Base-by-base conservation (phyloP, 2,329 filamentous ascomycete species). In the Diaporthe batatas region DNA sequence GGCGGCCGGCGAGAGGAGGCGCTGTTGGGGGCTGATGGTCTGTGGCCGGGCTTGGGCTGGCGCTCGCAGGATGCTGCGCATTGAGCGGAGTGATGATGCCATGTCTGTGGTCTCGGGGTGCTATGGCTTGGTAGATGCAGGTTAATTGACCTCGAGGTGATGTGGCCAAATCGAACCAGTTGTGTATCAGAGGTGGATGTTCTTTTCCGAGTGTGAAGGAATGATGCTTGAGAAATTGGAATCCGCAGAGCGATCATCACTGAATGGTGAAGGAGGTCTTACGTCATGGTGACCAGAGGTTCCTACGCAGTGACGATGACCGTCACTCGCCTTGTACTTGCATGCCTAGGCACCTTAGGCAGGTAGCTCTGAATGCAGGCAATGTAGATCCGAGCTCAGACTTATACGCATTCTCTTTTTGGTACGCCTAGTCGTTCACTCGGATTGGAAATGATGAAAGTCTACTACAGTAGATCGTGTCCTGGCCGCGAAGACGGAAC, bases 1-100 rank as follows among this genome's bases (percentile, higher is more conserved):
- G 39, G 54, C 6, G 12, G 65, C 32, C 18, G 55, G 34, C 34
- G 72, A 47, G 34, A 75, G 55, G 29, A 71, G n/a, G 25, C 11
- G 51, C 29, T 29, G 70, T 44, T 42, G 71, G 59, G 32, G 47
- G 49, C 44, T 39, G 44, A 42, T 39, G 34, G 18, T 29, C 70
- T 29, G 49, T 62, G 44, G 72, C 44, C 55, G 67, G 21, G 68
- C 72, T 70, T 58, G 72, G 58, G 71, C 74, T 8, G 58, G 72
- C 49, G 39, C 74, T 67, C 64, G 76, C 70, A 74, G 75, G 62
- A 71, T 5, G 51, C 42, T 57, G 62, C 68, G 68, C 49, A 73
- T 36, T 29, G 73, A 62, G 53, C 58, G 57, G 34, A 68, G 65
- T 39, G 36, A 39, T 32, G 64, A 68, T 29, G 73, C 32, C 73